A percentile compares a stretch with the other conserved stretches of the same genome.
Conservation (phyloP, 306 rosid genomes). For the Luffa acutangula region DNA sequence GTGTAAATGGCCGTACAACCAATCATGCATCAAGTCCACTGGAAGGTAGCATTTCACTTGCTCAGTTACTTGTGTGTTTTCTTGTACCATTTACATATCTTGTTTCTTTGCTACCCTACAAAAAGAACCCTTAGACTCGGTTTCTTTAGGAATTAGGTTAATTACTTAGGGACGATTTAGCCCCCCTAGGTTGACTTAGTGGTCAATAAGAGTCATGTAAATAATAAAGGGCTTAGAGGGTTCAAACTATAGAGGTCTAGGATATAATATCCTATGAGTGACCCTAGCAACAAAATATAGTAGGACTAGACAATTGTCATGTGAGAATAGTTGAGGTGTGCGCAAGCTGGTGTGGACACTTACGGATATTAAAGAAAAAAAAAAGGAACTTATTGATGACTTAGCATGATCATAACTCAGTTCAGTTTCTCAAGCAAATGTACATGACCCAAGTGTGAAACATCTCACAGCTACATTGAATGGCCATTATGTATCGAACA, state of each 20-base stretch:
- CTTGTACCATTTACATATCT: neutral
- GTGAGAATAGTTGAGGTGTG: no score
- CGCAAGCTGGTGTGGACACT: no score
- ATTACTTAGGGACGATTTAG: neutral
- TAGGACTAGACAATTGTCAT: no score
- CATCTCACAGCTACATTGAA: neutral
- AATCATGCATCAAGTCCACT: constrained; percentile 67
- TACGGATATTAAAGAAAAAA: no score
- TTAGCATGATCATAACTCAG: neutral
- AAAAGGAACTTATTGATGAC: no score
- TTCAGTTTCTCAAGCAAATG: neutral
- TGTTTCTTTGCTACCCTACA: neutral
- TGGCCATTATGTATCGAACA: no score
- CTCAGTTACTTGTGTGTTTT: neutral
- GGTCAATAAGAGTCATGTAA: no score
- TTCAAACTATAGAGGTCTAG: no score
- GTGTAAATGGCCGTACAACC: constrained; percentile 53
- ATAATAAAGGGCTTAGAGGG: no score
- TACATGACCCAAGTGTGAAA: neutral
- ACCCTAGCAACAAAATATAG: no score
- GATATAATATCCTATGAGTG: no score
- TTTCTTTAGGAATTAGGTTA: neutral
- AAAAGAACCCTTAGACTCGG: neutral
- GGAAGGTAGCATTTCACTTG: constrained; percentile 42
- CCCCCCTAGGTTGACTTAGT: no score